These are phyloP conservation scores for Przewalskia tangutica DNA, from an alignment of 257 asterid species.

Conservation along the genomic window DNA sequence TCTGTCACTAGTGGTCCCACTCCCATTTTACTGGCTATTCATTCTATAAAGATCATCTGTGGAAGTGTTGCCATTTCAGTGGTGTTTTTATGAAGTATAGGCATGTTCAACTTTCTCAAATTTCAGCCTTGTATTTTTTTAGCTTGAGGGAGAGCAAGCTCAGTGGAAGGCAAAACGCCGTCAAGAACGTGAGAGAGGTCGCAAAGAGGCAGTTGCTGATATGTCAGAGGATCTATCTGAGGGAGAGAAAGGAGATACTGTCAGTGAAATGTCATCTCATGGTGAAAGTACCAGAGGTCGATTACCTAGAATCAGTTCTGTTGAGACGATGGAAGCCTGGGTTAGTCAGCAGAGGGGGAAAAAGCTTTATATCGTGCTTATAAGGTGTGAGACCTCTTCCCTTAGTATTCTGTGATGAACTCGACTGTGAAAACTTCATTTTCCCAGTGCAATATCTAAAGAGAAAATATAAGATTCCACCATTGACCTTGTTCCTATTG, in stretches of 20 bases:
- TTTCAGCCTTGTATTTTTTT: conserved; percentile 5
- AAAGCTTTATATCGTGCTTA: conserved; percentile 64
- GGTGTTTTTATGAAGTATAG: background rate
- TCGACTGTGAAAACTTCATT: background rate
- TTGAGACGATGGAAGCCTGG: conserved; percentile 85
- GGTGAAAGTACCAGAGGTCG: conserved; percentile 64
- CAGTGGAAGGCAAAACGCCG: conserved; percentile 75
- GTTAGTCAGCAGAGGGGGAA: conserved; percentile 70
- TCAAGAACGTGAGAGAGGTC: conserved; percentile 84
- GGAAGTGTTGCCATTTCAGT: background rate
- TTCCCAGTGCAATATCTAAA: background rate
- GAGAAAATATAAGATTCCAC: background rate
- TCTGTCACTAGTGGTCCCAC: background rate
- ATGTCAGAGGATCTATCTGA: conserved; percentile 92
- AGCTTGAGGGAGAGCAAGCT: conserved; percentile 84
- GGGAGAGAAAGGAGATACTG: conserved; percentile 70
- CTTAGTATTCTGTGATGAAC: background rate
- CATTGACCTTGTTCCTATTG: background rate
- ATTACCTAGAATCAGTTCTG: conserved; percentile 71
- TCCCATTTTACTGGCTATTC: background rate
- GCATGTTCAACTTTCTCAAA: background rate
- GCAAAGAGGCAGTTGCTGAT: conserved; percentile 94
- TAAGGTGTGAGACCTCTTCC: conserved; percentile 39
- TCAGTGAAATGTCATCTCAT: conserved; percentile 47
- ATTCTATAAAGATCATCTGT: background rate